Evolutionary conservation across 78 protist species (phyloP).

Genomic region (Dictyostelium capitatum): DNA sequence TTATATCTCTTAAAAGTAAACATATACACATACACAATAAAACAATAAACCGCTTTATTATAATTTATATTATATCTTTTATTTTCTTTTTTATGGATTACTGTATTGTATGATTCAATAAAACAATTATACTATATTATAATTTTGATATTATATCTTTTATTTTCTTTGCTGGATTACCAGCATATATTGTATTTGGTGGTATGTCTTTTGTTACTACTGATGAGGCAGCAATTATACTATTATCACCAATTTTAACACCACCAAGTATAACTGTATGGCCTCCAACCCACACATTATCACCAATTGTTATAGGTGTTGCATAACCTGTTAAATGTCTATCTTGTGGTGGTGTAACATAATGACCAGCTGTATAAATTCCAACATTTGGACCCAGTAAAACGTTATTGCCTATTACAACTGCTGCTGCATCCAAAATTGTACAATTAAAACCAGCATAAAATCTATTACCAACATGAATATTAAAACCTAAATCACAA

Average conservation of each 20-base stretch:
- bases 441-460: slow-evolving; percentile 59
- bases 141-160: neutral
- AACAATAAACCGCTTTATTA: too few species aligned
- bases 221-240: slow-evolving; percentile 76
- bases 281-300: slow-evolving; percentile 82
- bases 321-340: slow-evolving; percentile 30
- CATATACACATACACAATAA: neutral
- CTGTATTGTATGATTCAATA: slow-evolving; percentile 56
- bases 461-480: slow-evolving; percentile 47
- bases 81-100: slow-evolving; percentile 23
- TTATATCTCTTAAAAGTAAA: neutral
- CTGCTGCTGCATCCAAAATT: slow-evolving; percentile 13
- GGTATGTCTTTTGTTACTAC: slow-evolving; percentile 86
- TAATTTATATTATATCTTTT: neutral
- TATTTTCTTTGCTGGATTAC: slow-evolving; percentile 42
- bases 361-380: slow-evolving; percentile 87
- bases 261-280: slow-evolving; percentile 66
- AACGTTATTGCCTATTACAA: slow-evolving; percentile 67
- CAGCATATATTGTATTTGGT: slow-evolving; percentile 47
- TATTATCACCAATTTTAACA: slow-evolving; percentile 71
- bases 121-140: neutral
- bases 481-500: slow-evolving; percentile 86
- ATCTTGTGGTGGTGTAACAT: neutral
- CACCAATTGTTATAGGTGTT: slow-evolving; percentile 63
- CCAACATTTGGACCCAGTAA: slow-evolving; percentile 83